These are phyloP conservation scores for Sordariomycetes sp. DNA, from an alignment of 2,329 filamentous ascomycete genomes.

Conservation along the genomic window DNA sequence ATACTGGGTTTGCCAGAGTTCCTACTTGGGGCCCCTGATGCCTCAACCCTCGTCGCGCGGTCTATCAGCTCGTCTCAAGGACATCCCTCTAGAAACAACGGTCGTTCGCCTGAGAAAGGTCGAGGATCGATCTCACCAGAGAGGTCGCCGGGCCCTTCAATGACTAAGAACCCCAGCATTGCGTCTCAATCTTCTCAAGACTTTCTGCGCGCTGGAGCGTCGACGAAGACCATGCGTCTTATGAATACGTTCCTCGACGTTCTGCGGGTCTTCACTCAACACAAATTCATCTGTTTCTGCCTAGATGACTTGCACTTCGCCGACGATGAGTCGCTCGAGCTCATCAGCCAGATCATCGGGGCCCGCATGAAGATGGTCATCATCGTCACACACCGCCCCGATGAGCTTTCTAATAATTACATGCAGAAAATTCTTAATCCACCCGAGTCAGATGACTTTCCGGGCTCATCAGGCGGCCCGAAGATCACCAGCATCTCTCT, in stretches of 20 bases:
- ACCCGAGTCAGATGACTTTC: too few species aligned
- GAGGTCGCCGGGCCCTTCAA: slow-evolving; percentile 26
- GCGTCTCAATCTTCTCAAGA: slow-evolving; percentile 47
- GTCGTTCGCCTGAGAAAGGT: slow-evolving; percentile 4
- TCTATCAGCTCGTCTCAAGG: slow-evolving; percentile 27
- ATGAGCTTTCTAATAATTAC: slow-evolving; percentile 50
- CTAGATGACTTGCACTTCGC: slow-evolving; percentile 88
- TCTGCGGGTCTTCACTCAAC: slow-evolving; percentile 67
- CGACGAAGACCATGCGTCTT: slow-evolving; percentile 61
- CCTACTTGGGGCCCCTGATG: slow-evolving; percentile 43
- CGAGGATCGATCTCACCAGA: slow-evolving; percentile 33
- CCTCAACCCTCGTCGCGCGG: slow-evolving; percentile 13
- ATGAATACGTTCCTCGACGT: slow-evolving; percentile 87
- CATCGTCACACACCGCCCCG: slow-evolving; percentile 65
- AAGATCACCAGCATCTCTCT: slow-evolving; percentile 64
- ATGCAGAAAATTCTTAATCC: slow-evolving; percentile 46
- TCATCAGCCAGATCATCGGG: slow-evolving; percentile 72
- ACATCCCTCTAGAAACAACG: slow-evolving; percentile 18
- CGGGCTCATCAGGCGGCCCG: slow-evolving; percentile 42
- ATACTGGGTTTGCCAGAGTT: slow-evolving; percentile 61
- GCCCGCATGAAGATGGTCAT: slow-evolving; percentile 75
- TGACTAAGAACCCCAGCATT: slow-evolving; percentile 24
- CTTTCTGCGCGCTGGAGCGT: slow-evolving; percentile 46
- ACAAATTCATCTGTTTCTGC: slow-evolving; percentile 82
- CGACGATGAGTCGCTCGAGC: slow-evolving; percentile 76